Base-by-base conservation (phyloP, 768 basidiomycete genomes). In the Russula emetica region DNA sequence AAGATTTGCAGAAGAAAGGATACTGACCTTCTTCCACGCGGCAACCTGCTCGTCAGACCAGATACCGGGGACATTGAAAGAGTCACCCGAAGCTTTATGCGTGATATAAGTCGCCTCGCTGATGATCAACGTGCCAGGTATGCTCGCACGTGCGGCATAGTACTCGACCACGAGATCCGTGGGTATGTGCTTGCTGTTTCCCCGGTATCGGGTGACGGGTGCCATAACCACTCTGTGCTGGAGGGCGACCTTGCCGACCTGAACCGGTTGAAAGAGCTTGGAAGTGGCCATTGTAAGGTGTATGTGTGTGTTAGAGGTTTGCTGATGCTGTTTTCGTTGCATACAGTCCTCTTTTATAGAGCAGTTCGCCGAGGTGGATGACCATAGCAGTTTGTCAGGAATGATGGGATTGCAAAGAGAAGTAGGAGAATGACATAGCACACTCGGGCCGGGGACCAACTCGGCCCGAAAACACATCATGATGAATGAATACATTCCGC, bases 81-180 rank as follows among this genome's bases (percentile, higher is more conserved):
- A 16, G 18, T 40, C 72, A 75, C 4, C 84, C 82, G 7, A 82
- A 81, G 84, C 83, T 7, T 78, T 67, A 1, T 72, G 70, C 0
- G 81, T 77, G 54, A 89, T 80, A 58, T 79, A 75, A 1, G 85
- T 84, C 0, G 78, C 85, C 71, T 88, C 85, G 4, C 83, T 74
- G 63, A 90, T 79, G 49, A 84, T 72, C 20, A 87, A 72, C 0
- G 81, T 85, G 0, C 85, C 85, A 0, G 80, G 78, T 0, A 71
- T 68, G 47, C 75, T 74, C 8, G 73, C 76, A 1, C 83, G 78
- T 68, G 84, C 83, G 13, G 73, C 58, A 67, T 84, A 84, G 68
- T 83, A 83, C 26, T 76, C 73, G 49, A 75, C 70, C 26, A 75
- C 74, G 7, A 80, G 74, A 1, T 75, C 72, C 7, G 62, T 67